Conservation (phyloP, 352 stramenopile genomes). For the Thalassiosira pacifica region DNA sequence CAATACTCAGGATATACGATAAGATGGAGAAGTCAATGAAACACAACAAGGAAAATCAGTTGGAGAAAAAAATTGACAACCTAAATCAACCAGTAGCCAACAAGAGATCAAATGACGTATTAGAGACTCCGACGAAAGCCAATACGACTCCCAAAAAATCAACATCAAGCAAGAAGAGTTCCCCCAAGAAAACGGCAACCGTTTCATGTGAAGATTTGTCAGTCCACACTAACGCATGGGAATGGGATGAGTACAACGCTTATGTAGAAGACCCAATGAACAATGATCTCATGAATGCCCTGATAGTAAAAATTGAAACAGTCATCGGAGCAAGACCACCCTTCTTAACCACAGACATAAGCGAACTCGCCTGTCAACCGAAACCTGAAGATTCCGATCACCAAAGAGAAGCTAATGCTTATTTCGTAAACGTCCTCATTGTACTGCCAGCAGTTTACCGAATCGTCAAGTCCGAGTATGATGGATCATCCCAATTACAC, state of each 20-base stretch:
- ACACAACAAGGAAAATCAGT: too few species aligned
- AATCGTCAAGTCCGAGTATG: background rate
- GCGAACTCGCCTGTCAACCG: background rate
- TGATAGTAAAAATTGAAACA: background rate
- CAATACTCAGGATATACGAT: too few species aligned
- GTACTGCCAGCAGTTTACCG: background rate
- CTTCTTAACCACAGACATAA: background rate
- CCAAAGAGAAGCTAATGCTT: background rate
- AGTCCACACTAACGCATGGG: background rate
- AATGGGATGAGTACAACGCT: background rate
- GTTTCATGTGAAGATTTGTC: background rate
- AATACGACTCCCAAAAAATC: too few species aligned
- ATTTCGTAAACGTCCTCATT: background rate
- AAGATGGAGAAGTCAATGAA: too few species aligned
- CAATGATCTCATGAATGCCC: background rate
- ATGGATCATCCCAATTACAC: background rate
- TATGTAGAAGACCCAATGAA: background rate
- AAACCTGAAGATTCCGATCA: background rate
- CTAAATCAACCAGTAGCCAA: too few species aligned
- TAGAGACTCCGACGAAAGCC: too few species aligned
- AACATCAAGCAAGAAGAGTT: too few species aligned
- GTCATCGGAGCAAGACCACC: background rate
- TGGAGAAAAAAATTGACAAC: too few species aligned
- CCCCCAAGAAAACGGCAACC: background rate
- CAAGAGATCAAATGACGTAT: too few species aligned